Base-by-base conservation (phyloP, 306 rosid species). In the Inga oerstediana region DNA sequence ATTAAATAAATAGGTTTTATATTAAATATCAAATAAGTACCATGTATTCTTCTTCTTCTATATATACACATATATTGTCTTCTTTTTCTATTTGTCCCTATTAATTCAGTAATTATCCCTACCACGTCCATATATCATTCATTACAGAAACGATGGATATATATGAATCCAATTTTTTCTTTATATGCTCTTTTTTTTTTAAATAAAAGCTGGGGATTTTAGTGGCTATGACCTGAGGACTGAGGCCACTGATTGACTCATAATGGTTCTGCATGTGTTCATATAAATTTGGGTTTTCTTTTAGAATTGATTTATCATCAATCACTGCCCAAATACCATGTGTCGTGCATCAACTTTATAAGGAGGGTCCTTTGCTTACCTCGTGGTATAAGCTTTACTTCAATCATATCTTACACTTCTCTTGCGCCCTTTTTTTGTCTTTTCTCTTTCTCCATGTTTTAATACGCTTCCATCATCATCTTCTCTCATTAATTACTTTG, bases 241-340 rank as follows among this genome's bases (percentile, higher is more conserved):
- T 34, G 43, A 66, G 45, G 45, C 79, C 82, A 88, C 85, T 88
- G 84, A 88, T 88, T 88, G 84, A 65, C 79, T 67, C 79, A 77
- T 85, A 67, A 51, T 77, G 71, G n/a, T 71, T 41, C 2, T 68
- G 58, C 6, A 39, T 6, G 8, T 71, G 64, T 64, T 74, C 24
- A 15, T 73, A 73, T 73, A 61, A 32, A 39, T 79, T 68, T 80
- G 75, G 75, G 80, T 75, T 75, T 76, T 7, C 39, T 8, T 67
- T 72, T 39, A 6, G 72, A 79, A 79, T 44, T 82, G 76, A 82
- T 76, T 72, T 3, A 20, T 58, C 64, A 8, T 54, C 62, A 58
- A 58, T 58, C 11, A 12, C 64, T 20, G 64, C 45, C 67, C 48
- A 0, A 20, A 13, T 43, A 34, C 79, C 88, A 85, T 80, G 83